Evolutionary conservation across 352 stramenopile genomes (phyloP).

Genomic region (Plasmopara halstedii): DNA sequence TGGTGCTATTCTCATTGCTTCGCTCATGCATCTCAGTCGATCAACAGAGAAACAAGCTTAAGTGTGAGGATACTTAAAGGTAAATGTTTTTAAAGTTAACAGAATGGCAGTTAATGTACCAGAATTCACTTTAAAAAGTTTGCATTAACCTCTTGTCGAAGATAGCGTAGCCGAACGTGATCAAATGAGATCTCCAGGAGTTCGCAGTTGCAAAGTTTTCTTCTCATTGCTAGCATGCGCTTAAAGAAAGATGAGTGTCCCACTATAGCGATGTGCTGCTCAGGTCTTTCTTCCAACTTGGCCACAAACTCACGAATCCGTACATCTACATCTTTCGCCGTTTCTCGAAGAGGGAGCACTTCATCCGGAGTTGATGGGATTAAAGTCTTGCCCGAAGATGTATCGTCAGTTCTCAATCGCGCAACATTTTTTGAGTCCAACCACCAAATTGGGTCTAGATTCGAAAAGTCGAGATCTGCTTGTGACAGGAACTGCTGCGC

Average conservation of each 20-base stretch:
- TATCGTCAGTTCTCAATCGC: constrained; percentile 17
- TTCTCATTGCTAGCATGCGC: constrained; percentile 66
- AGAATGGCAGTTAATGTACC: constrained; percentile 5
- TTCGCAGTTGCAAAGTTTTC: constrained; percentile 79
- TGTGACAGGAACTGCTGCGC: constrained; percentile 24
- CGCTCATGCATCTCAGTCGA: constrained; percentile 32
- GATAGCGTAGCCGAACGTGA: constrained; percentile 16
- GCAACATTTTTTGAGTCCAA: constrained; percentile 30
- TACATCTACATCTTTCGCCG: constrained; percentile 38
- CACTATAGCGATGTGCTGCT: constrained; percentile 71
- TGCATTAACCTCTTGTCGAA: not conserved
- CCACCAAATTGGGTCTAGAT: constrained; percentile 59
- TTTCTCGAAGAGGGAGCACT: constrained; percentile 54
- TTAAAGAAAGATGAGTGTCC: constrained; percentile 84
- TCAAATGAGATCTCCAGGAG: constrained; percentile 31
- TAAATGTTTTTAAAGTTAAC: too few species aligned
- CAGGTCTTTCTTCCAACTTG: constrained; percentile 42
- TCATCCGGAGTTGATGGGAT: constrained; percentile 32
- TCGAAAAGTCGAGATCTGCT: constrained; percentile 33
- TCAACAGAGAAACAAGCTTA: constrained; percentile 22
- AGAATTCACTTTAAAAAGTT: not conserved
- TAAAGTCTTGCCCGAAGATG: constrained; percentile 12
- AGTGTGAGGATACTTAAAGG: not conserved
- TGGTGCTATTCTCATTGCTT: constrained; percentile 36
- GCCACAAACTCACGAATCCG: constrained; percentile 60